These are phyloP conservation scores for Barnettozyma californica DNA, from an alignment of 805 yeast genomes.

Conservation along the genomic window DNA sequence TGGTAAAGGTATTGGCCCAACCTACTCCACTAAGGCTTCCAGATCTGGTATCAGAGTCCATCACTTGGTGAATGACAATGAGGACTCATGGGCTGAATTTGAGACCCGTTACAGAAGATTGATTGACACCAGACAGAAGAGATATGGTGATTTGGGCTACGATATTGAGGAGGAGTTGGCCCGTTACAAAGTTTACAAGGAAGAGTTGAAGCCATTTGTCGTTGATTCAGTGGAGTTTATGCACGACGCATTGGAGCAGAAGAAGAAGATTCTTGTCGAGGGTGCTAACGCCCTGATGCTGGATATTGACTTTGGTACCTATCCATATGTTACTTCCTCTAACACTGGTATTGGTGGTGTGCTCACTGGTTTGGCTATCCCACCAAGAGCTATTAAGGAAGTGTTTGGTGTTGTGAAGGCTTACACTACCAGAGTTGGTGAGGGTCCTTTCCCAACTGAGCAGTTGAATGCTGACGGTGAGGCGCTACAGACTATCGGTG, in stretches of 20 bases:
- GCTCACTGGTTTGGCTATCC: conserved; percentile 91
- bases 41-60: conserved; percentile 97
- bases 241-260: conserved; percentile 66
- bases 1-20: conserved; percentile 98
- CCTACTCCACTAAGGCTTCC: conserved; percentile 93
- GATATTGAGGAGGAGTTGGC: conserved; percentile 77
- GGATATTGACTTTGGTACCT: conserved; percentile 96
- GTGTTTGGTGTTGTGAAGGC: conserved; percentile 97
- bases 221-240: conserved; percentile 86
- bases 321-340: conserved; percentile 94
- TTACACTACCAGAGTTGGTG: conserved; percentile 97
- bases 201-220: conserved; percentile 78
- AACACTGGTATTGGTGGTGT: conserved; percentile 98
- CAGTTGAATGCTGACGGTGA: conserved; percentile 87
- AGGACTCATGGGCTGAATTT: conserved; percentile 91
- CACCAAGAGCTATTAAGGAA: conserved; percentile 79
- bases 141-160: conserved; percentile 91
- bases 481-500: conserved; percentile 84
- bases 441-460: conserved; percentile 99
- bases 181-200: conserved; percentile 69
- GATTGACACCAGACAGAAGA: conserved; percentile 72
- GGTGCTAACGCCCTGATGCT: conserved; percentile 98
- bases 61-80: conserved; percentile 85
- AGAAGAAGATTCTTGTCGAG: conserved; percentile 88
- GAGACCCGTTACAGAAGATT: conserved; percentile 71